phyloP scores from a whole-genome alignment of 148 eudicot species.

The Dianthus caryophyllus region DNA sequence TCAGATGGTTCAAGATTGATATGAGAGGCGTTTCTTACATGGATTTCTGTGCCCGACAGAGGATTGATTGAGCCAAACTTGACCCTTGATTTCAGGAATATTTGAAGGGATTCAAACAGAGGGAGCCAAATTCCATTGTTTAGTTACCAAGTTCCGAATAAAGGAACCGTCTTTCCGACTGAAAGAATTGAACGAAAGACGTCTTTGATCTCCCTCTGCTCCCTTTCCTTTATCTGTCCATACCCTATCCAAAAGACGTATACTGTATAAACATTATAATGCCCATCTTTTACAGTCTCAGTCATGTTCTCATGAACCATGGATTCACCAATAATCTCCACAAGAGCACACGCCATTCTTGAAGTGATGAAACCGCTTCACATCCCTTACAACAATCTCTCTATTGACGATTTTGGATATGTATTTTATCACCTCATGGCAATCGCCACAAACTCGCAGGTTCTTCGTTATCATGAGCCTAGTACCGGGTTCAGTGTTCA shows the following conservation, averaged over 20 bases:
- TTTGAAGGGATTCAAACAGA: no score
- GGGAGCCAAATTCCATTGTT: no score
- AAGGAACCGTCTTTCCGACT: no score
- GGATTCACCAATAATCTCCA: conserved; percentile 44
- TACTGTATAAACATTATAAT: not conserved
- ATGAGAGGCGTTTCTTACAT: no score
- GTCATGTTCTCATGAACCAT: not conserved
- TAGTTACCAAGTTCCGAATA: no score
- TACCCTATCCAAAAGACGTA: not conserved
- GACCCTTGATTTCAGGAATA: no score
- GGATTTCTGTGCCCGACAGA: no score
- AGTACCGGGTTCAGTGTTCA: conserved; percentile 39
- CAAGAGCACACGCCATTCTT: conserved; percentile 44
- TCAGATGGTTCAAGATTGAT: not conserved
- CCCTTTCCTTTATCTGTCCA: not conserved
- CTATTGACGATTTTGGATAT: conserved; percentile 35
- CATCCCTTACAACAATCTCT: conserved; percentile 49
- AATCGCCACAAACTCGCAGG: conserved; percentile 49
- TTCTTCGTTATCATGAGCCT: conserved; percentile 44
- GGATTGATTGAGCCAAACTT: no score
- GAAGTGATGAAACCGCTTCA: conserved; percentile 50
- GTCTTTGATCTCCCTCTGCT: no score
- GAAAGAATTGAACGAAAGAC: no score
- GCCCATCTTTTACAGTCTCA: not conserved
- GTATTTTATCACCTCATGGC: conserved; percentile 42